A percentile compares a stretch with the other conserved stretches of the same genome.
These are phyloP conservation scores for Nepenthes alata DNA, from an alignment of 179 eudicot genomes.

Conservation along the genomic window DNA sequence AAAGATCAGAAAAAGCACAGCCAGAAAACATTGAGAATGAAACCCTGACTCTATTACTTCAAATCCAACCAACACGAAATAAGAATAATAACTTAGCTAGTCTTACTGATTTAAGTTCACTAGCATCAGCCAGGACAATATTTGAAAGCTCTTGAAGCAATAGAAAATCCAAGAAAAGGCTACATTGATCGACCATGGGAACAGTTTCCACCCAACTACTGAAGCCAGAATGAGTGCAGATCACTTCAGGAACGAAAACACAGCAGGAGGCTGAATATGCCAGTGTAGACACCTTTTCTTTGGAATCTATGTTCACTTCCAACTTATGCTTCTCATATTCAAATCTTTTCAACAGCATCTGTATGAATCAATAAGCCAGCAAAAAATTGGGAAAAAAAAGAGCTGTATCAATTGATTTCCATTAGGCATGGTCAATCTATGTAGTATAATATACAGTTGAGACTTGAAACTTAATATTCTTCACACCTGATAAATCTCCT, in stretches of 20 bases:
- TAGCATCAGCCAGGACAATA: conserved; percentile 30
- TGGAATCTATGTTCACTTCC: conserved; percentile 19
- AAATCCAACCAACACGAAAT: too few species aligned
- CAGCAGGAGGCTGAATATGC: conserved; percentile 41
- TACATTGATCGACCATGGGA: conserved; percentile 51
- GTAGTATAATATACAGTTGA: too few species aligned
- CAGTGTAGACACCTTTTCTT: conserved; percentile 14
- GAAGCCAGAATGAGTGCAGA: conserved; percentile 37
- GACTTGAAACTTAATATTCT: background rate
- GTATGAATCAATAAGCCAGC: conserved; percentile 7
- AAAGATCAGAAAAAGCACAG: too few species aligned
- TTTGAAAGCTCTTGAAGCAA: conserved; percentile 56
- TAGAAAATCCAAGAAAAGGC: conserved; percentile 53
- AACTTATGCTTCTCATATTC: conserved; percentile 45
- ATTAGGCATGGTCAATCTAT: background rate
- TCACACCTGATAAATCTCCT: conserved; percentile 71
- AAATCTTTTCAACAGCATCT: conserved; percentile 51
- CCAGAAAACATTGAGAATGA: too few species aligned
- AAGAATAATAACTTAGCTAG: background rate
- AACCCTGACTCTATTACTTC: too few species aligned
- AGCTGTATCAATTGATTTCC: background rate
- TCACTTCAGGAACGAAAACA: conserved; percentile 31
- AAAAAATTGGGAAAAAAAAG: too few species aligned
- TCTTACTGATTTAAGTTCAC: conserved; percentile 34
- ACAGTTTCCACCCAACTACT: conserved; percentile 54